Percentiles rank a stretch among this genome's conserved stretches.
These are phyloP conservation scores for Sicyos edulis DNA, from an alignment of 306 rosid species.

Conservation along the genomic window DNA sequence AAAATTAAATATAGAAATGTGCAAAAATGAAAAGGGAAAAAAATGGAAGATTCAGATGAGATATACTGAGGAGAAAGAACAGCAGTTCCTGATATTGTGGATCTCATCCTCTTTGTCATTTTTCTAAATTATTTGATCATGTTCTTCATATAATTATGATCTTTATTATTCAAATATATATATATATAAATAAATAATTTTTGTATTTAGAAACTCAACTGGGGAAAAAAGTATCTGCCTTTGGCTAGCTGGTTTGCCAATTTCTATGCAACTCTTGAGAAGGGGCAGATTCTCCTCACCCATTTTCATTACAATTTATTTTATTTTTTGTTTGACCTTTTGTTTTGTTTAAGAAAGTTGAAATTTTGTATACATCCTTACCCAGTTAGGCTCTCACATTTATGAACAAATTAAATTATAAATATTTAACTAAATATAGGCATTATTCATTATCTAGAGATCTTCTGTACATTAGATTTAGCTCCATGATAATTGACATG, in stretches of 20 bases:
- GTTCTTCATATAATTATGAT: neutral
- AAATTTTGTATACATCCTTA: neutral
- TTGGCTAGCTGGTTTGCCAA: neutral
- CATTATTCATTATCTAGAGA: neutral
- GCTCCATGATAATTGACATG: no score
- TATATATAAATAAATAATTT: neutral
- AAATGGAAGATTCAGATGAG: constrained; percentile 4
- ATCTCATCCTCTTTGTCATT: constrained; percentile 3
- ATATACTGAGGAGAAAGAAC: neutral
- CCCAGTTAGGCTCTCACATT: constrained; percentile 2
- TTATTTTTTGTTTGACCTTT: neutral
- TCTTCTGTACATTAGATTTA: neutral
- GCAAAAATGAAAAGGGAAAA: neutral
- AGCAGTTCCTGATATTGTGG: constrained; percentile 11
- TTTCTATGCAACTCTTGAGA: neutral
- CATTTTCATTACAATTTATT: neutral
- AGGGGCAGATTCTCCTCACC: neutral
- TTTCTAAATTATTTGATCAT: neutral
- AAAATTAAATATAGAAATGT: neutral
- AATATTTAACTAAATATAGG: neutral
- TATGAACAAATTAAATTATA: neutral
- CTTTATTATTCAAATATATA: neutral
- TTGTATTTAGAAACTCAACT: neutral
- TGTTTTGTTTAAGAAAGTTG: neutral
- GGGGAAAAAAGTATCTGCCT: constrained; percentile 7